Conservation (phyloP, 1,284 basidiomycete genomes). For the Ceratobasidium sp. region DNA sequence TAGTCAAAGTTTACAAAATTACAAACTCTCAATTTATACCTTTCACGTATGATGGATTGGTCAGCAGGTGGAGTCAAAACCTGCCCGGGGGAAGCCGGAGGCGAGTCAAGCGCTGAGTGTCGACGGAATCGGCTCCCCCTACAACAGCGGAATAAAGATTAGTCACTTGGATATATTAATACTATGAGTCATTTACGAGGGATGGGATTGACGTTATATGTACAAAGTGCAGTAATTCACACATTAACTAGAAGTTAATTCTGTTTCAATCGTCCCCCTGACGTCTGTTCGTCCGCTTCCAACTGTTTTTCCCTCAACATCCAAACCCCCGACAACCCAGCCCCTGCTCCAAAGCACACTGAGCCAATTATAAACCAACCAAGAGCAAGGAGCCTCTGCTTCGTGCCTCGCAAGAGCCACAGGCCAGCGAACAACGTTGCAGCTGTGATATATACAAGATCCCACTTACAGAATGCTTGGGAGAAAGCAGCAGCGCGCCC, state of each 20-base stretch:
- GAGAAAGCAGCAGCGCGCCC: neutral
- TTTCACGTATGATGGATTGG: constrained; percentile 18
- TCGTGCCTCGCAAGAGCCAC: constrained; percentile 5
- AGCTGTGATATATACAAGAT: constrained; percentile 7
- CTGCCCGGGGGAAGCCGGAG: neutral
- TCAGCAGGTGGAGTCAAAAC: constrained; percentile 3
- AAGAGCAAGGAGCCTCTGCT: neutral
- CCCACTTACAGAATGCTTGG: constrained; percentile 26
- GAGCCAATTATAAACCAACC: constrained; percentile 8
- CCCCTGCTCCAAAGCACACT: constrained; percentile 3
- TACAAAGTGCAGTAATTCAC: neutral
- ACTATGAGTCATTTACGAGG: too few relatives aligned
- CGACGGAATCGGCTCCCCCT: too few relatives aligned
- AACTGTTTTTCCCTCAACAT: constrained; percentile 27
- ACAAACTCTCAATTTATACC: constrained; percentile 15
- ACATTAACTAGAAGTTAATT: neutral
- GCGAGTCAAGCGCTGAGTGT: constrained; percentile 12
- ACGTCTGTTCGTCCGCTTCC: neutral
- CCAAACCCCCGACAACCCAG: constrained; percentile 26
- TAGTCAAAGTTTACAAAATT: neutral
- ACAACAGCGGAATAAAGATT: too few relatives aligned
- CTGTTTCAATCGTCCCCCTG: neutral
- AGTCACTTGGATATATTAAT: too few relatives aligned
- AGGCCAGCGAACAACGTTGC: constrained; percentile 15
- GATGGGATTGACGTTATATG: neutral